Evolutionary conservation across 768 basidiomycete species (phyloP), one percentile per base, ranked within the genome.

Genomic region (Russula emetica): DNA sequence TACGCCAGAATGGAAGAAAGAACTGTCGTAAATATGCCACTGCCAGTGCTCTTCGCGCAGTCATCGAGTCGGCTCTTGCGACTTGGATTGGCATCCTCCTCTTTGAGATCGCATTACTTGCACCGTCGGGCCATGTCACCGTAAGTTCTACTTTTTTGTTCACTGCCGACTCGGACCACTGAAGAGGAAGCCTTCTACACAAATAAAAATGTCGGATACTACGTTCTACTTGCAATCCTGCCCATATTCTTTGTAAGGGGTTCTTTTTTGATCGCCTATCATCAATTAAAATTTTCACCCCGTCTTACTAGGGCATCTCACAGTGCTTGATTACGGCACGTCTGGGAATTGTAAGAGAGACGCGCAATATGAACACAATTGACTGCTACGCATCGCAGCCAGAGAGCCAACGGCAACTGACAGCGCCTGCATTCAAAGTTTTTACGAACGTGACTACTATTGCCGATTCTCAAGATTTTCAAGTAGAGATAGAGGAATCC

Each of bases 71-170:
- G 10, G 71, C 71, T 18, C 40, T 69, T 3, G 65, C 69, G 5
- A 71, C 71, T 24, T 71, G 71, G 71, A 26, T 71, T 20, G 71
- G 71, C 7, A 64, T 71, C n/a, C 61, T 71, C 10, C 45, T 71
- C 28, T 68, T 61, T 49, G 70, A 71, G 60, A 66, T 69, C 30
- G 55, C 61, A 22, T 62, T 61, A 4, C 59, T 70, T 8, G 71
- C 64, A 11, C 71, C 71, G 8, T 50, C 64, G 2, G 45, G 70
- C 8, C 66, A 62, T 45, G 28, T 70, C 42, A 59, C 61, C 22
- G 71, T 70, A 58, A 2, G 62, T 58, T 26, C 42, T 54, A 32
- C 38, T 26, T 14, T 28, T 58, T 9, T 30, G 9, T 3, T n/a
- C 30, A 36, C 32, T 24, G 0, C 9, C n/a, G n/a, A n/a, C n/a